Evolutionary conservation across 2,329 filamentous ascomycete species (phyloP).

Genomic region (Xylaria sp.): DNA sequence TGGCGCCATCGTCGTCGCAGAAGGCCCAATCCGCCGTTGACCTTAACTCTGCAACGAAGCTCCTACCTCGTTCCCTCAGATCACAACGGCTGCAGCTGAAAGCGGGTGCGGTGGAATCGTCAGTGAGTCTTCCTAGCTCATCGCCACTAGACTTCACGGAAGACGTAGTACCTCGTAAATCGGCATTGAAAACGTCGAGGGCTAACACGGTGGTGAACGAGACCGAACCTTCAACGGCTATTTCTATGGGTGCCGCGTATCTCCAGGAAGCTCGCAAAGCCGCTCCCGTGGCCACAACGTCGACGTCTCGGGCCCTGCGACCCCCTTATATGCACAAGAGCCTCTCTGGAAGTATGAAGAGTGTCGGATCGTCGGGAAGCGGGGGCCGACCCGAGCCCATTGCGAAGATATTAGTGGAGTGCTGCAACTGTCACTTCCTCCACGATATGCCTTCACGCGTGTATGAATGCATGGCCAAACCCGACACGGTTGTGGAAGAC

Average conservation of each 20-base stretch:
- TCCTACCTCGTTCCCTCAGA: constrained; percentile 36
- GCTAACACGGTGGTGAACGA: constrained; percentile 24
- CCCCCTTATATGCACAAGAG: constrained; percentile 28
- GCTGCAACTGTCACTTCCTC: constrained; percentile 59
- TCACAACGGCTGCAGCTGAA: constrained; percentile 36
- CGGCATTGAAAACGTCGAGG: constrained; percentile 26
- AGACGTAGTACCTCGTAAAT: constrained; percentile 25
- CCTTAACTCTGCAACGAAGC: constrained; percentile 27
- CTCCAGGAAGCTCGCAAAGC: constrained; percentile 35
- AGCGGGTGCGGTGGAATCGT: constrained; percentile 20
- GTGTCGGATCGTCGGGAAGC: constrained; percentile 12
- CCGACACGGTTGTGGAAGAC: constrained; percentile 50
- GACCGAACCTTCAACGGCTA: constrained; percentile 21
- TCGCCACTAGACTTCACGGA: constrained; percentile 26
- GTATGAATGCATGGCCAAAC: constrained; percentile 60
- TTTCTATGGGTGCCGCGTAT: constrained; percentile 31
- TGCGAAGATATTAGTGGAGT: constrained; percentile 61
- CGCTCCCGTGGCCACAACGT: constrained; percentile 25
- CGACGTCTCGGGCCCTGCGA: constrained; percentile 24
- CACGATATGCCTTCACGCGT: constrained; percentile 61
- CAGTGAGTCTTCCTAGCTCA: constrained; percentile 27
- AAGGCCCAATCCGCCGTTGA: constrained; percentile 30
- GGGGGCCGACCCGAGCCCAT: constrained; percentile 37
- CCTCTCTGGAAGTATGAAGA: constrained; percentile 24
- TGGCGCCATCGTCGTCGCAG: constrained; percentile 14